Conservation (phyloP, 257 asterid species). For the Solanum megistacrolobum region DNA sequence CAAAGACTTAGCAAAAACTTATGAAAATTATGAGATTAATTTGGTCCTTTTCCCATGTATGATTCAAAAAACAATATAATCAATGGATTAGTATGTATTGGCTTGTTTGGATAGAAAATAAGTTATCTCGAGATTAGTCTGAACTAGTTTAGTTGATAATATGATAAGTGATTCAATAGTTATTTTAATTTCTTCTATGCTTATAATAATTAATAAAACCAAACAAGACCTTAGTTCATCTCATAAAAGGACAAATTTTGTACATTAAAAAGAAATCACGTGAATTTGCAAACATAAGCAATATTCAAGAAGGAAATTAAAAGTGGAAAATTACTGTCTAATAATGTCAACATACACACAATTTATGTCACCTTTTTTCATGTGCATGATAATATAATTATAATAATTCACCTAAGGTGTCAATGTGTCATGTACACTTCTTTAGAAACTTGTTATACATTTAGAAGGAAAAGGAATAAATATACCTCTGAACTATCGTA, state of each 20-base stretch:
- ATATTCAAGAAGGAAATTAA: background rate
- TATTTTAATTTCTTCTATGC: background rate
- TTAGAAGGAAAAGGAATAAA: too few relatives aligned
- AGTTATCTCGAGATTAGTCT: accelerated
- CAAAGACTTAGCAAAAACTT: background rate
- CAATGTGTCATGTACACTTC: background rate
- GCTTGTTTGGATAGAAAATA: background rate
- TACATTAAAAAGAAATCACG: background rate
- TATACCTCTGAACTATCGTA: too few relatives aligned
- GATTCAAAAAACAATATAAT: background rate
- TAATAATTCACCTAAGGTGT: background rate
- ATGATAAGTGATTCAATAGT: background rate
- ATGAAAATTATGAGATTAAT: background rate
- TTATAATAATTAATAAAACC: background rate
- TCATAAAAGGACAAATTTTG: background rate
- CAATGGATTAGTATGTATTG: background rate
- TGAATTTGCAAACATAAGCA: background rate
- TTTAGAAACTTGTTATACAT: background rate
- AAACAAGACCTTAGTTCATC: background rate
- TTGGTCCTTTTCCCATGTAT: background rate
- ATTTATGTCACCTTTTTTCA: background rate
- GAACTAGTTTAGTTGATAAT: too few relatives aligned
- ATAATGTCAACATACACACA: background rate
- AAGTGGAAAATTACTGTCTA: background rate
- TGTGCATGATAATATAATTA: background rate